Base-by-base conservation (phyloP, 1,139 yeast species). In the Taphrina confusa region DNA sequence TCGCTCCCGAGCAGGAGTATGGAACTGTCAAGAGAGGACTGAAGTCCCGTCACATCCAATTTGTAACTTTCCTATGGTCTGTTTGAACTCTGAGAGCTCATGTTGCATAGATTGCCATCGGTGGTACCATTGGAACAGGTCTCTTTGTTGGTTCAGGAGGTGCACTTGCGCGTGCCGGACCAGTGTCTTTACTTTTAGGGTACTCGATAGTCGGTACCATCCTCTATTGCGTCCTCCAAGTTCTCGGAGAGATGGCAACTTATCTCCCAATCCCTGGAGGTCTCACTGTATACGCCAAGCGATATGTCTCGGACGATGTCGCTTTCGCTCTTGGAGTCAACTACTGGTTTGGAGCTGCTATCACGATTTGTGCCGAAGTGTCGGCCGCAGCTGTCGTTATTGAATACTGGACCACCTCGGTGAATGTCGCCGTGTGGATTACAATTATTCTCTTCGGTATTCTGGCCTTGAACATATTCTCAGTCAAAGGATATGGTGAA, bases 271-370 rank as follows among this genome's bases (percentile, higher is more conserved):
- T 87, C 28, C 86, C 88, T 22, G 90, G 88, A 56, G 94, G 95
- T 5, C 85, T 84, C 18, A 82, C 87, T 12, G 40, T 27, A 11
- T 58, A 40, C 31, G 57, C 61, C 23, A 36, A 36, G 14, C 31
- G 55, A n/a, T 50, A 37, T 23, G 49, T 50, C 22, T 40, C 47
- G 9, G 62, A 22, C 34, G 57, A 16, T 46, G 87, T 55, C 70
- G 56, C 56, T 20, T 88, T 87, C 61, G 83, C 94, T 47, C 83
- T 84, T 66, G 92, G 92, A 61, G 87, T 88, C 81, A 79, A 82
- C 74, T 89, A 88, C 72, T 86, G 92, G 91, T 87, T 86, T 72
- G 81, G 87, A 22, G 87, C 94, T 91, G 87, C 88, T 60, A 83
- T 85, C 66, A 86, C 95, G 1, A 71, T 72, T 44, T 74, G 77